Conservation (phyloP, 805 yeast species). For the Kuraishia piskuri region DNA sequence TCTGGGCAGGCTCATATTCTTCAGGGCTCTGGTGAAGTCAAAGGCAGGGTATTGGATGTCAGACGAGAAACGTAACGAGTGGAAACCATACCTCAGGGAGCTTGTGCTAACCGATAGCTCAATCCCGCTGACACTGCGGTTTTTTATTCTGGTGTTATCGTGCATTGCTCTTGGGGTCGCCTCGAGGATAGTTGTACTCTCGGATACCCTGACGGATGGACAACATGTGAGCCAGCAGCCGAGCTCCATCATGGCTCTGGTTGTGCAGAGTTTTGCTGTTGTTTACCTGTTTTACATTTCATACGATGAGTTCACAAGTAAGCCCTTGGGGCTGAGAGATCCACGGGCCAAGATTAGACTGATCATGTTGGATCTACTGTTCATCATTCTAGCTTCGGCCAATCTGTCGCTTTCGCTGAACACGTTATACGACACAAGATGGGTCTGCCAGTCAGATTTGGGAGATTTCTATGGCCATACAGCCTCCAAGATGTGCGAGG, state of each 20-base stretch:
- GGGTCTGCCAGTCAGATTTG: conserved; percentile 53
- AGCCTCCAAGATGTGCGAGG: conserved; percentile 52
- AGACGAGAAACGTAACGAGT: conserved; percentile 48
- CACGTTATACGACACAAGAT: conserved; percentile 67
- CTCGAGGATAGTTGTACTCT: conserved; percentile 38
- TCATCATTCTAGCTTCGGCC: conserved; percentile 85
- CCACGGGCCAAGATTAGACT: conserved; percentile 78
- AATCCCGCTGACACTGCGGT: conserved; percentile 68
- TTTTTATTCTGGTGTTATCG: conserved; percentile 49
- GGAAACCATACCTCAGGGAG: conserved; percentile 53
- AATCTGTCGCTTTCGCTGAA: conserved; percentile 81
- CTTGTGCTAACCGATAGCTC: conserved; percentile 69
- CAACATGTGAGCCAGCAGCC: conserved; percentile 60
- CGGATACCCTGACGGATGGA: conserved; percentile 25
- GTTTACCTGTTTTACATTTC: conserved; percentile 75
- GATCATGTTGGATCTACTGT: conserved; percentile 72
- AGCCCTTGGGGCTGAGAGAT: conserved; percentile 84
- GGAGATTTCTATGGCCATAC: conserved; percentile 21
- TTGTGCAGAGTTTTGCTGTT: conserved; percentile 72
- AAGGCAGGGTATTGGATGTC: conserved; percentile 67
- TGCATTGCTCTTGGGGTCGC: conserved; percentile 70
- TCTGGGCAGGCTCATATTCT: not conserved
- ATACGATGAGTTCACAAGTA: conserved; percentile 84
- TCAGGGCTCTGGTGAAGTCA: conserved; percentile 32
- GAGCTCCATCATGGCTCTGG: conserved; percentile 87